These are phyloP conservation scores for Auriscalpium orientale DNA, from an alignment of 768 basidiomycete genomes.

Conservation along the genomic window DNA sequence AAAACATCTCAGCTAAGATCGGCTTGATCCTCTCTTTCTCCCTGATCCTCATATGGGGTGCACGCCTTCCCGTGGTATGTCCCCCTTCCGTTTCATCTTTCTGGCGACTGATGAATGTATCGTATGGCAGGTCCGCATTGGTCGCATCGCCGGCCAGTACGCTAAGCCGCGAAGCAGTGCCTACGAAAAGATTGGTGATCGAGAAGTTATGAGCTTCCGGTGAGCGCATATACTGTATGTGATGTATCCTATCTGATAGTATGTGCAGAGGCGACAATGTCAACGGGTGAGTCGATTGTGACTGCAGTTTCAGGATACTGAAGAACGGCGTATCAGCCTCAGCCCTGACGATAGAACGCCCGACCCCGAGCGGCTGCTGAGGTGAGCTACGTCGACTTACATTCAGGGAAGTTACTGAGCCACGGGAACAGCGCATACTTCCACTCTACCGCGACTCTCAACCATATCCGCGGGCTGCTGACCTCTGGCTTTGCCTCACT, in stretches of 20 bases:
- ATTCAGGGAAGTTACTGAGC: too few relatives aligned
- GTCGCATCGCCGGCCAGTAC: conserved; percentile 93
- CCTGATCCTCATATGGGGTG: conserved; percentile 90
- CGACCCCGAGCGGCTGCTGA: conserved; percentile 83
- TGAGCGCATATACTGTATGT: background rate
- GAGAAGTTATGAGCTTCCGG: conserved; percentile 83
- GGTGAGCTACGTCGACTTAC: conserved; percentile 30
- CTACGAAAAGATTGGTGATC: conserved; percentile 70
- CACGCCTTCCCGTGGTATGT: conserved; percentile 83
- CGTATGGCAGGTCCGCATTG: conserved; percentile 57
- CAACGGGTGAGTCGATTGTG: conserved; percentile 55
- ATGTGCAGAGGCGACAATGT: conserved; percentile 86
- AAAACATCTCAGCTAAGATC: conserved; percentile 83
- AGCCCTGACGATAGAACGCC: conserved; percentile 75
- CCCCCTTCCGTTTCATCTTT: background rate
- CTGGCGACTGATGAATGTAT: conserved; percentile 7
- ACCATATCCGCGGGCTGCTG: conserved; percentile 83
- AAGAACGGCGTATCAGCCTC: conserved; percentile 34
- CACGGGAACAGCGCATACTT: conserved; percentile 72
- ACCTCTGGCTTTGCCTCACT: conserved; percentile 92
- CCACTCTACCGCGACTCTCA: conserved; percentile 88
- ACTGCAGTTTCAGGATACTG: background rate
- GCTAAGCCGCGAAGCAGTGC: conserved; percentile 87
- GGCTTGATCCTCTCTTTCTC: conserved; percentile 93
- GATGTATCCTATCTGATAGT: too few relatives aligned